phyloP scores from a whole-genome alignment of 345 rosid genomes.

The Ceriops zippeliana region DNA sequence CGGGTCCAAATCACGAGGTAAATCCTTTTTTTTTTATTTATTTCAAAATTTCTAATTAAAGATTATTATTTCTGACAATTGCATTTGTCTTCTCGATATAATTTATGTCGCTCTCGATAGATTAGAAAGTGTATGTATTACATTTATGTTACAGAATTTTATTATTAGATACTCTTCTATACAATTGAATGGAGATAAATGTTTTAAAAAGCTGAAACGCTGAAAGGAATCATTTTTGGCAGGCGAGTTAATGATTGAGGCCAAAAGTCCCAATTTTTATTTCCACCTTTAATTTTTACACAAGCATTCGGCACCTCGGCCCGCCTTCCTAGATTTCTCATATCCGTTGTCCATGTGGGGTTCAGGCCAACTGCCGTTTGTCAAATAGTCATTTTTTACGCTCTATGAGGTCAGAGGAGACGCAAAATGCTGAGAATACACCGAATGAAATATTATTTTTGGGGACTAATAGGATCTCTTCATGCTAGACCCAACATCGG shows the following conservation, averaged over 20 bases:
- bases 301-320: no score
- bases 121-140: no score
- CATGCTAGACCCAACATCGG: no score
- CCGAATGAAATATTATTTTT: no score
- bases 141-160: not conserved
- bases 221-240: not conserved
- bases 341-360: no score
- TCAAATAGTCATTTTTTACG: no score
- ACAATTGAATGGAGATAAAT: not conserved
- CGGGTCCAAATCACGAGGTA: slow-evolving; percentile 1
- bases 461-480: no score
- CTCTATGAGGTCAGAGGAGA: no score
- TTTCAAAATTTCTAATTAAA: not conserved
- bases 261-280: not conserved
- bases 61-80: not conserved
- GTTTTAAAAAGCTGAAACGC: not conserved
- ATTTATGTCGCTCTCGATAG: not conserved
- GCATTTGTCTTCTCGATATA: not conserved
- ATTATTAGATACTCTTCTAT: not conserved
- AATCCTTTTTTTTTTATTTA: not conserved
- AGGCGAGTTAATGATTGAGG: slow-evolving; percentile 13
- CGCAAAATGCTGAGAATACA: no score
- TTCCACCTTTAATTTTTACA: no score
- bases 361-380: no score
- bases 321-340: no score